Base-by-base conservation (phyloP, 179 eudicot species). In the Sideroxylon spinosum region DNA sequence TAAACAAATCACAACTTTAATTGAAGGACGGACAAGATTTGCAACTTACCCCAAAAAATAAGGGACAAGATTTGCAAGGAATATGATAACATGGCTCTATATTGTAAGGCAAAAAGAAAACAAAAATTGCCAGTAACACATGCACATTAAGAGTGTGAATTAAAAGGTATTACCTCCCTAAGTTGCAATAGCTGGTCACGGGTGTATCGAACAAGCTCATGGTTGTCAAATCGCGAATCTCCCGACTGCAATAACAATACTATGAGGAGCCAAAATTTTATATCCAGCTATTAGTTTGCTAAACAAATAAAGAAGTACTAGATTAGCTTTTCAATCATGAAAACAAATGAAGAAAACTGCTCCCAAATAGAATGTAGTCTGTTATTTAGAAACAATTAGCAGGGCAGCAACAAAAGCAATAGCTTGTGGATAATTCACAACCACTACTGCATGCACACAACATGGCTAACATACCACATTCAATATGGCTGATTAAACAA, bases 121-220 rank as follows among this genome's bases (percentile, higher is more conserved):
- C 25, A 16, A 12, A 60, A 52, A 48, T 19, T 26, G 28, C 25
- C 44, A 49, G 26, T 26, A 49, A 62, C 23, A 16, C 22, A 16
- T 3, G 8, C 19, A 23, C 8, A 48, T 49, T 6, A 37, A 20
- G 23, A 23, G 20, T 56, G 63, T 9, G 17, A 26, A 5, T 44
- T 19, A 26, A 64, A 55, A 44, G 0, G 19, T 17, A 71, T 81
- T 89, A 94, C 98, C 97, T 94, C 95, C 77, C 92, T 90, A 69
- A 96, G 87, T 74, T 94, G 92, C 62, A 94, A 71, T 74, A 96
- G 88, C 82, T 90, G 97, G 73, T 94, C 97, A 74, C 92, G 81
- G 57, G 90, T 78, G 85, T 86, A 96, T 64, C 87, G 90, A 81
- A 96, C 85, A 25, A 91, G 92, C 74, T 96, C 98, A 66, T 81